Evolutionary conservation across 2,329 filamentous ascomycete genomes (phyloP).

Genomic region (Tolypocladium tundrense): DNA sequence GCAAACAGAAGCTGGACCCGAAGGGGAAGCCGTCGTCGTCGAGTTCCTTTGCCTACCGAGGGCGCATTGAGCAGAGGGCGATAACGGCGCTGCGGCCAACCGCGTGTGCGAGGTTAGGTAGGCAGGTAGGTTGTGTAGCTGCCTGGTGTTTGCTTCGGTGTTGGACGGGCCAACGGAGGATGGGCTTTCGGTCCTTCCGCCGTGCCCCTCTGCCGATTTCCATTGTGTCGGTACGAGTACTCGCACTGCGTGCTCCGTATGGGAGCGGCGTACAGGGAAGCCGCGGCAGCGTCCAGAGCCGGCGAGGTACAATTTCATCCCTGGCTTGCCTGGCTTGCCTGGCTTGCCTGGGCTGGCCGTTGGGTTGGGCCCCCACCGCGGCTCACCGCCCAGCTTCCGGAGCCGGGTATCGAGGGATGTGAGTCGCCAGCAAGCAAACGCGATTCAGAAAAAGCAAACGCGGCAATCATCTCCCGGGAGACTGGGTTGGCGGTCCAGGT

Average conservation of each 20-base stretch:
- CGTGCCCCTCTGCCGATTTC: not conserved
- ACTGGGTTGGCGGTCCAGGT: not conserved
- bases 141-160: not conserved
- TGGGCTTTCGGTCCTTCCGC: not conserved
- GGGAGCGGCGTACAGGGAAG: not conserved
- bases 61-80: not conserved
- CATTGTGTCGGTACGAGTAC: not conserved
- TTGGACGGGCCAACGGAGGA: not conserved
- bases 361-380: not conserved
- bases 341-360: not conserved
- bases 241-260: too few relatives aligned
- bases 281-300: not conserved
- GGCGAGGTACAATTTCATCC: not conserved
- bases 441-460: not conserved
- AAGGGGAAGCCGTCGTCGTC: not conserved
- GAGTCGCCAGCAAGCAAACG: not conserved
- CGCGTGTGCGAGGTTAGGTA: not conserved
- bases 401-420: not conserved
- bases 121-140: not conserved
- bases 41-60: not conserved
- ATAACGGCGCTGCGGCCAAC: not conserved
- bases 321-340: too few relatives aligned
- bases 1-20: not conserved
- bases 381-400: constrained; percentile 1
- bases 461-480: not conserved